Evolutionary conservation across 495 filamentous ascomycete species (phyloP).

Genomic region (Penicillium dipodomyicola): DNA sequence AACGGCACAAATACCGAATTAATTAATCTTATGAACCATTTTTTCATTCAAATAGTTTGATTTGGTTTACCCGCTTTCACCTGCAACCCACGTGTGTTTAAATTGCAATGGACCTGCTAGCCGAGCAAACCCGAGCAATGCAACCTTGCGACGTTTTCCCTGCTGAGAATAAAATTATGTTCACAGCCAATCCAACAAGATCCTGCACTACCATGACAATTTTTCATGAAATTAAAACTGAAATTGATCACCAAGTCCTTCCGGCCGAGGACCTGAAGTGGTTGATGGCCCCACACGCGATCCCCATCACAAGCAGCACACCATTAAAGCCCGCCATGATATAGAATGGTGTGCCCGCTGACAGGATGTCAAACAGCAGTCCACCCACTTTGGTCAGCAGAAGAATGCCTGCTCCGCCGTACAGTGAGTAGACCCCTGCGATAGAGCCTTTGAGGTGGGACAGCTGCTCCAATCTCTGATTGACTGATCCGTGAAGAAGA

Average conservation of each 20-base stretch:
- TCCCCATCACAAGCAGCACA: conserved; percentile 58
- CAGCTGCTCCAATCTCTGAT: conserved; percentile 30
- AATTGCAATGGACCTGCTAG: background rate
- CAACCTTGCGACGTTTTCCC: background rate
- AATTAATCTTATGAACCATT: conserved; percentile 10
- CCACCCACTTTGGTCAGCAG: conserved; percentile 92
- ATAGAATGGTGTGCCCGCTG: conserved; percentile 78
- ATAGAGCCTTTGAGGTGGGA: conserved; percentile 83
- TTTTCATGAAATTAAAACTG: background rate
- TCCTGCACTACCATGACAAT: background rate
- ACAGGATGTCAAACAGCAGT: conserved; percentile 69
- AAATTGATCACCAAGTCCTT: conserved; percentile 3
- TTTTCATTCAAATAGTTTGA: conserved; percentile 2
- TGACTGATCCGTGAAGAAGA: conserved; percentile 25
- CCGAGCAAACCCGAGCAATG: background rate
- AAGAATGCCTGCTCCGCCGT: conserved; percentile 87
- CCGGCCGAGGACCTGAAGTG: conserved; percentile 19
- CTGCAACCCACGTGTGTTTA: conserved; percentile 1
- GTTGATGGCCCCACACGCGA: conserved; percentile 39
- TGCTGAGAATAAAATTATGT: conserved; percentile 1
- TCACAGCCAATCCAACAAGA: background rate
- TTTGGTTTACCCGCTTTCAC: background rate
- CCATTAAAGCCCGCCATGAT: conserved; percentile 89
- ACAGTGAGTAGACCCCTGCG: conserved; percentile 87
- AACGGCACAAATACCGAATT: background rate